phyloP scores from a whole-genome alignment of 139 green algal species.

The Pedinophyceae sp. region DNA sequence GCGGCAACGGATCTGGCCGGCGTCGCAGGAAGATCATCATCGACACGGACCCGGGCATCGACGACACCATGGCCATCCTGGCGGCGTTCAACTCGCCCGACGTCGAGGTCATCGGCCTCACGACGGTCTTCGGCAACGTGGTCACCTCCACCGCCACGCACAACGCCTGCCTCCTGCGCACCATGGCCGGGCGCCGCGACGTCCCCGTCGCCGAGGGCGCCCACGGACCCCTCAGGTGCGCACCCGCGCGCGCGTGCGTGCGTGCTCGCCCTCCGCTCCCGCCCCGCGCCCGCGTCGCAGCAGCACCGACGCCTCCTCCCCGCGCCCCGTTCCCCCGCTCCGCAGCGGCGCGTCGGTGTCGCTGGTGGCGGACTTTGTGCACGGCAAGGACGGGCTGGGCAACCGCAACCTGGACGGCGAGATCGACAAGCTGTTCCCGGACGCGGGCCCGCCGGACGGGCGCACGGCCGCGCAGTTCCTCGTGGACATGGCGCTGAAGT shows the following conservation, averaged over 20 bases:
- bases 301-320: too few relatives aligned
- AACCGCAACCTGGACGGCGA: too few relatives aligned
- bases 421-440: too few relatives aligned
- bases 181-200: slow-evolving; percentile 19
- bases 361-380: slow-evolving; percentile 74
- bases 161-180: slow-evolving; percentile 51
- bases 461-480: slow-evolving; percentile 62
- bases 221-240: background rate
- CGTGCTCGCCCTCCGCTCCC: too few relatives aligned
- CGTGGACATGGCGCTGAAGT: slow-evolving; percentile 25
- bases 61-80: slow-evolving; percentile 69
- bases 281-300: too few relatives aligned
- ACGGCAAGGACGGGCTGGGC: slow-evolving; percentile 74
- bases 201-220: slow-evolving; percentile 4
- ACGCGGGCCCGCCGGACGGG: too few relatives aligned
- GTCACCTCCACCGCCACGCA: slow-evolving; percentile 43
- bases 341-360: background rate
- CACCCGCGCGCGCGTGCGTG: too few relatives aligned
- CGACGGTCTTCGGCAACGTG: slow-evolving; percentile 72
- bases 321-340: too few relatives aligned
- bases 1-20: too few relatives aligned
- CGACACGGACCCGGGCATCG: slow-evolving; percentile 56
- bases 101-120: slow-evolving; percentile 57
- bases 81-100: slow-evolving; percentile 52
- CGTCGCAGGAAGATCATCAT: slow-evolving; percentile 62